Base-by-base conservation (phyloP, 2,329 filamentous ascomycete genomes). In the Fusarium solani-melongenae region DNA sequence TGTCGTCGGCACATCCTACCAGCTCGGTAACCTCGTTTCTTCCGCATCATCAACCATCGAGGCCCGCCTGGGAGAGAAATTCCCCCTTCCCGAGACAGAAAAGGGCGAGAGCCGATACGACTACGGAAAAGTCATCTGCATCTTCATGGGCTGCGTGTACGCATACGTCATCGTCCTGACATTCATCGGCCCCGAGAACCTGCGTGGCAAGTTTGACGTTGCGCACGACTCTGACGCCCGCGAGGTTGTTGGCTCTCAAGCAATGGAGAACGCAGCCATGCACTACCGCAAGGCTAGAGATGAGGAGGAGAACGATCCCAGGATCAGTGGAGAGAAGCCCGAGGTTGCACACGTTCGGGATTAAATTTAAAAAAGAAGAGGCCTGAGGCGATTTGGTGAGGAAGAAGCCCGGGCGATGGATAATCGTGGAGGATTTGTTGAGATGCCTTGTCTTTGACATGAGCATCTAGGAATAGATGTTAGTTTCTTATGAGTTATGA, bases 81-180 rank as follows among this genome's bases (percentile, higher is more conserved):
- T 94, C 80, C 93, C 93, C 0, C 86, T 97, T 4, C 86, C 91
- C 0, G 84, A 89, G 0, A 88, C 87, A 1, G 80, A 86, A 20
- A 79, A 82, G 1, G 86, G 84, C 0, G 81, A 83, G 34, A 81
- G 83, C 55, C 85, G 92, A 4, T 94, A 92, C 81, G 84, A 94
- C 67, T 97, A 97, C 75, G 94, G 94, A 41, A 92, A 92, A 76
- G 94, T 97, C 11, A 96, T 97, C 72, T 94, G 92, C 79, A 96
- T 97, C 78, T 97, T 98, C 83, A 95, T 98, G 93, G 95, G 88
- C 1, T 94, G 92, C 75, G 94, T 97, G 1, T 97, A 89, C 75
- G 87, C 79, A 29, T 91, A 90, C 68, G 85, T 89, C n/a, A 86
- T 91, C 39, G 1, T 90, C 7, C 79, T 94, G 63, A 92, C 91